phyloP scores from a whole-genome alignment of 768 basidiomycete genomes.

The Termitomyces eurrhizus region DNA sequence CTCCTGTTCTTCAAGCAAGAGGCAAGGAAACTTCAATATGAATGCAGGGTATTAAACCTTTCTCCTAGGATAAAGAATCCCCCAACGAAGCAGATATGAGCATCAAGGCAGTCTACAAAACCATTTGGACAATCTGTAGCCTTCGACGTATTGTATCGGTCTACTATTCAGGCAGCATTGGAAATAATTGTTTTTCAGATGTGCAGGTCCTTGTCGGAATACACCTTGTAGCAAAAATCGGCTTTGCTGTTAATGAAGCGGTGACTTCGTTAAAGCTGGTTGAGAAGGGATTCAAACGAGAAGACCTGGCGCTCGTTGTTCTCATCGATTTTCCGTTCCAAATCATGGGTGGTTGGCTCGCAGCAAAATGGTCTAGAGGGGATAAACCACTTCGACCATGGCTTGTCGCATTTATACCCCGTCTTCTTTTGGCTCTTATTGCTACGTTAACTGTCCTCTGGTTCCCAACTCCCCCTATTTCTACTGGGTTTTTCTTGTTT shows the following conservation, averaged over 20 bases:
- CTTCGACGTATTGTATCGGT: conserved; percentile 65
- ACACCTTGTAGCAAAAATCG: conserved; percentile 90
- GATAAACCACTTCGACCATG: conserved; percentile 80
- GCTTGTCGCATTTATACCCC: conserved; percentile 89
- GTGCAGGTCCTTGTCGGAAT: conserved; percentile 84
- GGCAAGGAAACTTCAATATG: conserved; percentile 35
- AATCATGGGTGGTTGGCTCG: conserved; percentile 90
- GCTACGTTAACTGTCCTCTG: conserved; percentile 76
- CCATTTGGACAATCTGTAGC: conserved; percentile 92
- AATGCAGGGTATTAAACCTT: not conserved
- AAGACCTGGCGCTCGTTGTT: conserved; percentile 93
- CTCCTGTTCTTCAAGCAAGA: conserved; percentile 86
- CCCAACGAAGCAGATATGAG: conserved; percentile 83
- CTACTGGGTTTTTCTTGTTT: conserved; percentile 73
- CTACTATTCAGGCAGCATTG: not conserved
- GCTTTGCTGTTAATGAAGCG: conserved; percentile 92
- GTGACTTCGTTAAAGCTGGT: conserved; percentile 91
- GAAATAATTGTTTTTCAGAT: conserved; percentile 44
- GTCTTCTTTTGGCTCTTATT: conserved; percentile 67
- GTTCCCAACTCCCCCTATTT: conserved; percentile 79
- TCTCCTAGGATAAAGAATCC: conserved; percentile 58
- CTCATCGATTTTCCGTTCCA: conserved; percentile 98
- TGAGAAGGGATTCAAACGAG: conserved; percentile 93
- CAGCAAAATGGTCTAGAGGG: conserved; percentile 87
- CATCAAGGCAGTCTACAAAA: conserved; percentile 84